Evolutionary conservation across 139 green algal genomes (phyloP), one percentile per base, ranked within the genome.

Genomic region (Volvox africanus): DNA sequence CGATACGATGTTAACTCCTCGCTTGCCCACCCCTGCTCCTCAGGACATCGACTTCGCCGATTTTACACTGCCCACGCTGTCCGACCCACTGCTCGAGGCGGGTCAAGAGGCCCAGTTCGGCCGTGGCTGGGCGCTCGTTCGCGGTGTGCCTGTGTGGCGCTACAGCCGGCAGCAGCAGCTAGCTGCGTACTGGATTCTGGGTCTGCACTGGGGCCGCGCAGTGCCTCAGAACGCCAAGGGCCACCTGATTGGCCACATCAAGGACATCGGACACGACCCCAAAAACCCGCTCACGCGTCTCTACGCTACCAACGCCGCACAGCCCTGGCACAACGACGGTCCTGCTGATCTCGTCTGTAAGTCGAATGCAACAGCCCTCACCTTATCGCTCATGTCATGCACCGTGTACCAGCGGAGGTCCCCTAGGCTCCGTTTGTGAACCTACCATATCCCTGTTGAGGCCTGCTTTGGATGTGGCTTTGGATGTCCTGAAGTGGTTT

Each of bases 241-340:
- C 0, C 95, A 97, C 92, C 75, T 97, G 73, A 92, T 97, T n/a
- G 95, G 95, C 30, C 94, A 97, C 88, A 93, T 96, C 62, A 95
- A 95, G 88, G 94, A 96, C 89, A 93, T 97, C 24, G 93, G 93
- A 17, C 92, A 92, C 30, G 94, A 97, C 89, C 92, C 94, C 37
- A 92, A 32, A 32, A 86, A 92, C 76, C 93, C 93, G 24, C 71
- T 89, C 61, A 95, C 92, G 0, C 91, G 95, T 14, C 91, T 96
- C 13, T 97, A 97, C 88, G 92, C 95, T 36, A 97, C 96, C 14
- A 93, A 93, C 78, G 94, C 90, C 36, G 94, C 94, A 18, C 95
- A 97, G 81, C 94, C 94, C 20, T 96, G 88, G 88, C 95, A 97
- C 87, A 95, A 94, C 16, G 95, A 97, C 88, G 91, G 87, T 32